Base-by-base conservation (phyloP, 176 grass and related monocot genomes). In the Neostapfia colusana region DNA sequence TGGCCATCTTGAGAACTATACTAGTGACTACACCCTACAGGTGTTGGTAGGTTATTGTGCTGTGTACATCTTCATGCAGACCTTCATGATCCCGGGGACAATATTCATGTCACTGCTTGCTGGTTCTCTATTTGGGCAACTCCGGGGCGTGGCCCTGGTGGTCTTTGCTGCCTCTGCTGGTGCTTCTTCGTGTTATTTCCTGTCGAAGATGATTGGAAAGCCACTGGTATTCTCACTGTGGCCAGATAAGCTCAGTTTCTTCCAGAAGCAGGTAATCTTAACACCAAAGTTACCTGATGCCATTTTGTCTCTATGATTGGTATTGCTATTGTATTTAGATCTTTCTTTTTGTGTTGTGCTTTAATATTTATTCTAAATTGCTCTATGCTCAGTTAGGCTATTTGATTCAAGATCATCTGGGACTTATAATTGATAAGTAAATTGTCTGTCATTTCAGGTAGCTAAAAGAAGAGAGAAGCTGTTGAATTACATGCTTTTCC, bases 21-120 rank as follows among this genome's bases (percentile, higher is more conserved):
- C 89, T 67, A 95, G 85, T 88, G 95, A 99, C 50, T 99, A 95
- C 87, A 99, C 95, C 58, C 39, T 92, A 56, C 95, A 99, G 84
- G 95, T 99, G 70, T 83, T 99, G 54, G 80, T 95, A 66, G 89
- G 95, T 59, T 99, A 99, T 63, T 95, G 91, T 51, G 74, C 81
- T 17, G 91, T 99, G 35, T 99, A 99, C 83, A 90, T 99, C 66
- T 99, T 95, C 87, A 99, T 99, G 95, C 95, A 99, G 87, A 99
- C 95, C 65, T 99, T 99, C 79, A 93, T 93, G 91, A 93, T 93
- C 60, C 91, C 95, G 20, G 95, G 95, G 70, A 99, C 95, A 54
- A 99, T 99, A 75, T 99, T 99, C 77, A 92, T 99, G 91, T 95
- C 95, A 51, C 48, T 99, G n/a, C 91, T 99, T 56, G 95, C 95